Conservation (phyloP, 257 asterid species). For the Fraxinus pennsylvanica region DNA sequence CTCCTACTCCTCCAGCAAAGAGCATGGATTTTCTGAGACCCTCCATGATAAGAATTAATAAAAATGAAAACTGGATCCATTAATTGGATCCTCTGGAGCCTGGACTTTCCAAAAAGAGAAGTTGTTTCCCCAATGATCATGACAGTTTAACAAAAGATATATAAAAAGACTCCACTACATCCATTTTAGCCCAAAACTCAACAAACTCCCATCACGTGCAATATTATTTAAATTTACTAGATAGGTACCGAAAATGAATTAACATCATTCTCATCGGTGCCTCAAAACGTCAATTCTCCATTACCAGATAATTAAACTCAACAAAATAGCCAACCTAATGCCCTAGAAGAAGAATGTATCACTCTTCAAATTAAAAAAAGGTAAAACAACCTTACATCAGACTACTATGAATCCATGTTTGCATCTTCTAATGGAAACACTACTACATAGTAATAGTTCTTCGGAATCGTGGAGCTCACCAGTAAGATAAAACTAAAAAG, state of each 20-base stretch:
- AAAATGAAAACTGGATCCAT: background rate
- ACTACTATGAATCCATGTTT: background rate
- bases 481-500: background rate
- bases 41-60: background rate
- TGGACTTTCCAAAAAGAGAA: background rate
- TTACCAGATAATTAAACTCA: background rate
- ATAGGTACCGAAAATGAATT: background rate
- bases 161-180: background rate
- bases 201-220: background rate
- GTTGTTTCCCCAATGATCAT: background rate
- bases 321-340: background rate
- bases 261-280: background rate
- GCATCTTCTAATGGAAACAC: background rate
- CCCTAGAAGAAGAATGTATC: background rate
- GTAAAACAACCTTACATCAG: background rate
- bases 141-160: background rate
- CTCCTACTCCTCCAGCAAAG: background rate
- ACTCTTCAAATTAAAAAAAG: background rate
- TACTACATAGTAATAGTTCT: background rate
- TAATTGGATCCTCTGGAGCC: background rate
- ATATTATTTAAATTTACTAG: background rate
- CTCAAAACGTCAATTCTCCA: background rate
- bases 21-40: background rate
- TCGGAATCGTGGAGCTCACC: background rate
- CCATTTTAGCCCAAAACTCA: background rate